Base-by-base conservation (phyloP, 495 filamentous ascomycete genomes). In the Thermochaetoides thermophila region DNA sequence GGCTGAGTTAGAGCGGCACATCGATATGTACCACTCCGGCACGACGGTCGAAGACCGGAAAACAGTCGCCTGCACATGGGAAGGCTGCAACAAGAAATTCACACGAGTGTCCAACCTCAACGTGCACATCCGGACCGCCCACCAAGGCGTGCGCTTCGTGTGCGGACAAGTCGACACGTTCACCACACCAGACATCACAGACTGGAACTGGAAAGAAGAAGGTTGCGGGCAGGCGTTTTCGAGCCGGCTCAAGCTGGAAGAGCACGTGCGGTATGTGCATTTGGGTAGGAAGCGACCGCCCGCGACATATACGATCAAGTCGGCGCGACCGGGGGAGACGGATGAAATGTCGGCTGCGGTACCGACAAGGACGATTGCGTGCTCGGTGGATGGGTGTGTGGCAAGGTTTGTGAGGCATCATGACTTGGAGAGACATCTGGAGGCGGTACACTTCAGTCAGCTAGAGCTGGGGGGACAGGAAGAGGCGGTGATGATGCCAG, bases 221-320 rank as follows among this genome's bases (percentile, higher is more conserved):
- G 81, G 77, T 3, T 94, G 85, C 44, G 78, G 74, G 0, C 64
- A 69, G 31, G 60, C 60, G 12, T 85, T 84, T 39, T 59, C 61
- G 16, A 74, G 73, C 38, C 86, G 84, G 50, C 58, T 66, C n/a
- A 73, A 68, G 30, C 61, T 94, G 0, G 80, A 85, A 55, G 78
- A 84, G 29, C 85, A 94, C 42, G 65, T 91, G 24, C 74, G 81
- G 14, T 81, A 71, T 7, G 57, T 75, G 0, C 85, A 94, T 50
- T 47, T 89, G 22, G 73, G 74, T 3, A 59, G 73, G 21, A 51
- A 59, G 15, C 52, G 63, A 26, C 60, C 59, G 16, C 58, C 58
- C 19, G 40, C 47, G 27, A 38, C 45, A 15, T 56, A 57, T 17
- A 9, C 58, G 47, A 30, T 56, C 52, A 29, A 53, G 34, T 37